Evolutionary conservation across 2,329 filamentous ascomycete species (phyloP), one percentile per base, ranked within the genome.

Genomic region (Penicillium oxalicum): DNA sequence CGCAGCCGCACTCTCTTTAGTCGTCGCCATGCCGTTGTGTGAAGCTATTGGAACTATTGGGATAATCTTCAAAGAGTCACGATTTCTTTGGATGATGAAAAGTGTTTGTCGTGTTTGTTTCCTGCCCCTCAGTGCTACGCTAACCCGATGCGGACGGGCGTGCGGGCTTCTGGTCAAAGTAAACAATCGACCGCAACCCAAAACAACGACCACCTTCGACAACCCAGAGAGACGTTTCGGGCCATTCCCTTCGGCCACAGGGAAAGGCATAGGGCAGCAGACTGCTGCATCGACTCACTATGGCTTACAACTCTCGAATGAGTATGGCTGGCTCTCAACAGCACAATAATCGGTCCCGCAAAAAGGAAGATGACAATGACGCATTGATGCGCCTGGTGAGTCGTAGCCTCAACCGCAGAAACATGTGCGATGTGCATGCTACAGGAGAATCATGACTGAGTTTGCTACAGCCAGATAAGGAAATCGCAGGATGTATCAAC

Each of bases 401-500:
- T 59, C 45, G 29, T 9, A 26, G 27, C 25, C 29, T 44, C 13
- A 32, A 32, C 9, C 29, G 29, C 37, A 26, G 18, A 2, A 4
- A 11, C 12, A 25, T 28, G n/a, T n/a, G 25, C 24, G 7, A 32
- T 11, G 12, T 6, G n/a, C 26, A 4, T 11, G 8, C 29, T 7
- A 32, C 24, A 42, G n/a, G 9, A 12, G 12, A 34, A 13, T 24
- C 1, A 9, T 34, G 44, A 37, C 56, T 60, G 47, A 60, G 28
- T 29, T 27, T 28, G 62, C 27, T 3, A 42, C 47, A 84, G 81
- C 76, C 80, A 41, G 81, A 84, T 56, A 72, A 76, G 54, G 93
- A 98, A 69, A 96, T 98, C 53, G 91, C 91, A 59, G 90, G 88
- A 67, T 98, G 93, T 70, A 96, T 98, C 74, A 93, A 86, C 63